Conservation (phyloP, 495 filamentous ascomycete genomes). For the Bryoglossum gracile region DNA sequence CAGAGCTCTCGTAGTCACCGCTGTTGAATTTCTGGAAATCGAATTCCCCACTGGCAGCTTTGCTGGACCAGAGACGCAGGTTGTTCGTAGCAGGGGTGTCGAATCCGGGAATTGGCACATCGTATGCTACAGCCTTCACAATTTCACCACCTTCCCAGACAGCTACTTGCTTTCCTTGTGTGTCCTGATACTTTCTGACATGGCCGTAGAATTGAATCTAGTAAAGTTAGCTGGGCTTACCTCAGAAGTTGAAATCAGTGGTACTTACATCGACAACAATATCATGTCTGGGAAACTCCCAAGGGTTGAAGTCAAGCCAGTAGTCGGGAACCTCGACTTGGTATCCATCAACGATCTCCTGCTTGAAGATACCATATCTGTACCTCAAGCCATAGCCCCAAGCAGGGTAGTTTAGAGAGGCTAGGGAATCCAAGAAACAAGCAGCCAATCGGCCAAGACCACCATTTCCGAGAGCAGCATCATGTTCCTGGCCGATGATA, state of each 20-base stretch:
- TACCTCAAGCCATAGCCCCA: slow-evolving; percentile 97
- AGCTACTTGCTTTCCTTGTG: slow-evolving; percentile 61
- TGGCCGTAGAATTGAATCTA: slow-evolving; percentile 88
- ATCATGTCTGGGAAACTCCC: slow-evolving; percentile 96
- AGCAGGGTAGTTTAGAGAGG: slow-evolving; percentile 87
- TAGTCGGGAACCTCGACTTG: slow-evolving; percentile 98
- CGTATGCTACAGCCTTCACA: slow-evolving; percentile 88
- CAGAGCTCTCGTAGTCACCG: slow-evolving; percentile 94
- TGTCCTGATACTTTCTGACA: slow-evolving; percentile 64
- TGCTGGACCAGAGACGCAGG: slow-evolving; percentile 91
- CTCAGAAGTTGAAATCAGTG: not conserved
- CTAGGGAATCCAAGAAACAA: slow-evolving; percentile 93
- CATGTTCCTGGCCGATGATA: slow-evolving; percentile 88
- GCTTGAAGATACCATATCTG: slow-evolving; percentile 98
- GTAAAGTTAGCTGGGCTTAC: slow-evolving; percentile 5
- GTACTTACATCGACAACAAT: slow-evolving; percentile 69
- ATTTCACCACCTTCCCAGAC: slow-evolving; percentile 90
- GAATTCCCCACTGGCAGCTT: slow-evolving; percentile 93
- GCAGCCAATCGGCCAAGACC: slow-evolving; percentile 91
- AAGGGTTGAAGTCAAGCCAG: slow-evolving; percentile 98
- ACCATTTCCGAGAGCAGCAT: slow-evolving; percentile 93
- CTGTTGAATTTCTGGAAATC: slow-evolving; percentile 99
- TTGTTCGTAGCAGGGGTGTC: slow-evolving; percentile 91
- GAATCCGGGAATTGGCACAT: slow-evolving; percentile 91
- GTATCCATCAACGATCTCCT: slow-evolving; percentile 95